Evolutionary conservation across 768 basidiomycete genomes (phyloP).

Genomic region (Suillus cothurnatus): DNA sequence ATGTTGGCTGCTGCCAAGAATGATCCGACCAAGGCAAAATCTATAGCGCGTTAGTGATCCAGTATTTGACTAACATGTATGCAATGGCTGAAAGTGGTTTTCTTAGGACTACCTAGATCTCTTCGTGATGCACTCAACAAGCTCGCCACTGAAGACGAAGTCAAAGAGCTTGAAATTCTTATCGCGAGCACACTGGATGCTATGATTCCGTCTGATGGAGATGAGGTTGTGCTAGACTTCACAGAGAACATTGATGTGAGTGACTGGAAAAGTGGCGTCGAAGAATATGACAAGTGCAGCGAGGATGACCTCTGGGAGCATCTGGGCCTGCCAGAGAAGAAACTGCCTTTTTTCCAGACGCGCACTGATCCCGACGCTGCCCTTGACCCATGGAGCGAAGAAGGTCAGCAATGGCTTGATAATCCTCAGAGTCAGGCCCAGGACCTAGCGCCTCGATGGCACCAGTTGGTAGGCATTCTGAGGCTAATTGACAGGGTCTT

Average conservation of each 20-base stretch:
- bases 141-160: no score
- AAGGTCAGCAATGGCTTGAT: conserved; percentile 15
- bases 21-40: no score
- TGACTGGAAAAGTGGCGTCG: background rate
- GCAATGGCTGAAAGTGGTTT: no score
- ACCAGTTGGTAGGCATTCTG: conserved; percentile 23
- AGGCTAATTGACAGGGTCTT: no score
- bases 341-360: no score
- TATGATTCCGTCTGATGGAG: background rate
- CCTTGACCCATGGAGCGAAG: conserved; percentile 13
- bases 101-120: no score
- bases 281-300: background rate
- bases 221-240: background rate
- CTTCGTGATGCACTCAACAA: no score
- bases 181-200: no score
- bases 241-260: background rate
- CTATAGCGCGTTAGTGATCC: no score
- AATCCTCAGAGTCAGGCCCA: background rate
- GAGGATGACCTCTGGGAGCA: conserved; percentile 6
- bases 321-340: background rate
- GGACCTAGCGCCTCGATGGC: conserved; percentile 18
- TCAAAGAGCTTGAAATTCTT: no score
- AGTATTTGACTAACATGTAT: no score
- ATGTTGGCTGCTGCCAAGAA: no score
- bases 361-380: background rate